phyloP scores from a whole-genome alignment of 352 stramenopile genomes.

The Globisporangium cederbergense region DNA sequence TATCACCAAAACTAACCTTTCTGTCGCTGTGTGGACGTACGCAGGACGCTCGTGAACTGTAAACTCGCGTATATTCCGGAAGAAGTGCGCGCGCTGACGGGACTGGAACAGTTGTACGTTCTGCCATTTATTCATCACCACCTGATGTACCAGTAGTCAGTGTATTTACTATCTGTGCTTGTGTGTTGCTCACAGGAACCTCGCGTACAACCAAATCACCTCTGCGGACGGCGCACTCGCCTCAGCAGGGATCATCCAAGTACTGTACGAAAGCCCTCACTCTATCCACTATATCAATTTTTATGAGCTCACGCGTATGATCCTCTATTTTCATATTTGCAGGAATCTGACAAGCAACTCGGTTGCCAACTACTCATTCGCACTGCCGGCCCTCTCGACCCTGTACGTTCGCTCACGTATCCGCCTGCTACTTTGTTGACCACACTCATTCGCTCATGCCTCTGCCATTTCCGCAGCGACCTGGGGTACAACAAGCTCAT shows the following conservation, averaged over 20 bases:
- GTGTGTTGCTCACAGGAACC: conserved; percentile 26
- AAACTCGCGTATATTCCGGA: conserved; percentile 37
- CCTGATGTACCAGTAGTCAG: background rate
- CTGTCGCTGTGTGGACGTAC: background rate
- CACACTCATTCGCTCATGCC: background rate
- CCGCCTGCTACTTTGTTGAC: background rate
- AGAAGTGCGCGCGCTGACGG: conserved; percentile 38
- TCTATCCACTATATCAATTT: background rate
- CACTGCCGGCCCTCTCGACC: conserved; percentile 30
- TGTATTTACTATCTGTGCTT: background rate
- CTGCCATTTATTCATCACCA: background rate
- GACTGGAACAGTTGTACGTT: conserved; percentile 43
- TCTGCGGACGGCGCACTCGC: conserved; percentile 28
- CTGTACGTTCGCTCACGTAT: conserved; percentile 32
- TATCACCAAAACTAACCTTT: background rate
- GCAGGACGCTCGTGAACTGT: conserved; percentile 45
- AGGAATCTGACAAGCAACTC: conserved; percentile 56
- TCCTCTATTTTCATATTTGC: background rate
- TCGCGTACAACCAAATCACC: conserved; percentile 43
- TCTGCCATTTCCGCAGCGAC: conserved; percentile 26
- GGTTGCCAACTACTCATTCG: conserved; percentile 33
- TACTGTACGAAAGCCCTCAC: conserved; percentile 30
- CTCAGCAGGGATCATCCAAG: conserved; percentile 26
- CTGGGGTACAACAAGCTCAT: conserved; percentile 47
- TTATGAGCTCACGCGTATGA: background rate